Percentiles rank a stretch among this genome's conserved stretches.
Evolutionary conservation across 2,329 filamentous ascomycete genomes (phyloP).

Genomic region (Canariomyces notabilis): DNA sequence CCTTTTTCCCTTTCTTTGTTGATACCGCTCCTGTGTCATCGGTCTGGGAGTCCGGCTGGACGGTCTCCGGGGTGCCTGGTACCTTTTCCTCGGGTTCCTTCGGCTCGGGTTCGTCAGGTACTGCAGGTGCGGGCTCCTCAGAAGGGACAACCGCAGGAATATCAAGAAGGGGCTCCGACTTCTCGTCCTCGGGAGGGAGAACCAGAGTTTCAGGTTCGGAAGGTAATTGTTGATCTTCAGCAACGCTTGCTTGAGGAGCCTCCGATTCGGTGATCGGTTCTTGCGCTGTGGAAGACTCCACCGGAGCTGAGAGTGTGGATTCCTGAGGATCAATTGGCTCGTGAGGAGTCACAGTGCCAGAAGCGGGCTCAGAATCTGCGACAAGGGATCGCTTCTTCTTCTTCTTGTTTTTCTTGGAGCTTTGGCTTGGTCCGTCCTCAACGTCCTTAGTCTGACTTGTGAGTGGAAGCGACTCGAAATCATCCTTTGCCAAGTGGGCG

Average conservation of each 20-base stretch:
- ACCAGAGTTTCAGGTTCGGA: background rate
- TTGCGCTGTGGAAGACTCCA: constrained; percentile 1
- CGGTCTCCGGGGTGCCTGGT: background rate
- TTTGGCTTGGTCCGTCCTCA: constrained; percentile 18
- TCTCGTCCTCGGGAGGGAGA: background rate
- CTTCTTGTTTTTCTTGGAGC: constrained; percentile 30
- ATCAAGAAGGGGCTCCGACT: background rate
- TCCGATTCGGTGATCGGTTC: constrained; percentile 6
- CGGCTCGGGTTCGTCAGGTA: background rate
- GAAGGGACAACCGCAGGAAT: background rate
- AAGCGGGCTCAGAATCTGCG: constrained; percentile 12
- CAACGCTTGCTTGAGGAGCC: background rate
- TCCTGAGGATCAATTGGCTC: constrained; percentile 6
- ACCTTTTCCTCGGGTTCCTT: background rate
- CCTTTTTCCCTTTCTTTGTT: constrained; percentile 32
- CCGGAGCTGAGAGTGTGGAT: background rate
- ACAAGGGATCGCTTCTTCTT: constrained; percentile 25
- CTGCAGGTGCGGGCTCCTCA: background rate
- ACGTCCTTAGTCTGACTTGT: constrained; percentile 1
- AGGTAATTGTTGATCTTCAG: background rate
- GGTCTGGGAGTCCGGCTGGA: constrained; percentile 4
- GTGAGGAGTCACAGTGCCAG: constrained; percentile 10
- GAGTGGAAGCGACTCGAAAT: background rate
- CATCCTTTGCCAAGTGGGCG: background rate
- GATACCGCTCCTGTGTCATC: constrained; percentile 23